A percentile compares a stretch with the other conserved stretches of the same genome.
phyloP scores from a whole-genome alignment of 345 rosid species.

The Gynandropsis gynandra region DNA sequence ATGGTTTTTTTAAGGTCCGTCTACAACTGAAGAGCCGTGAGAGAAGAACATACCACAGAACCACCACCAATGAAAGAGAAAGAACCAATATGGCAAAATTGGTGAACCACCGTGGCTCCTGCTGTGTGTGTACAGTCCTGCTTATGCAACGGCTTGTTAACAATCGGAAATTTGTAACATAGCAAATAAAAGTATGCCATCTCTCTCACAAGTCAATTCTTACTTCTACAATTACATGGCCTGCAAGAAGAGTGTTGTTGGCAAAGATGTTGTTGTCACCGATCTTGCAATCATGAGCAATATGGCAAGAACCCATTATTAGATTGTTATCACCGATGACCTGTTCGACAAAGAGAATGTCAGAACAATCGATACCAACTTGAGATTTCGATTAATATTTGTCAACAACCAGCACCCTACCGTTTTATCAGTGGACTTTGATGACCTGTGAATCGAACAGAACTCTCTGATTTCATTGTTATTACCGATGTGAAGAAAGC shows the following conservation, averaged over 20 bases:
- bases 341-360: conserved; percentile 31
- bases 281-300: conserved; percentile 92
- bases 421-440: conserved; percentile 62
- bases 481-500: conserved; percentile 70
- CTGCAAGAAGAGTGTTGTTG: conserved; percentile 81
- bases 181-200: conserved; percentile 17
- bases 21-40: neutral
- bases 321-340: conserved; percentile 84
- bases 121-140: conserved; percentile 82
- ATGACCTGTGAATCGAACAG: conserved; percentile 81
- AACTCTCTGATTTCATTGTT: conserved; percentile 88
- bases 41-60: conserved; percentile 59
- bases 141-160: conserved; percentile 19
- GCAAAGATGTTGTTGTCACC: conserved; percentile 85
- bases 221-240: conserved; percentile 86
- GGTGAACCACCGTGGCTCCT: conserved; percentile 79
- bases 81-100: conserved; percentile 75
- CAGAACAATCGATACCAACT: conserved; percentile 1
- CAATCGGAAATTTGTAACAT: too few relatives aligned
- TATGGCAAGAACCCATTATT: conserved; percentile 94
- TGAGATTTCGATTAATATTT: neutral
- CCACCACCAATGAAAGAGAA: conserved; percentile 88
- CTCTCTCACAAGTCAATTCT: conserved; percentile 17
- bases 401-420: conserved; percentile 28
- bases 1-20: neutral